A percentile compares a stretch with the other conserved stretches of the same genome.
phyloP scores from a whole-genome alignment of 1,284 basidiomycete genomes.

The Pseudozyma flocculosa region DNA sequence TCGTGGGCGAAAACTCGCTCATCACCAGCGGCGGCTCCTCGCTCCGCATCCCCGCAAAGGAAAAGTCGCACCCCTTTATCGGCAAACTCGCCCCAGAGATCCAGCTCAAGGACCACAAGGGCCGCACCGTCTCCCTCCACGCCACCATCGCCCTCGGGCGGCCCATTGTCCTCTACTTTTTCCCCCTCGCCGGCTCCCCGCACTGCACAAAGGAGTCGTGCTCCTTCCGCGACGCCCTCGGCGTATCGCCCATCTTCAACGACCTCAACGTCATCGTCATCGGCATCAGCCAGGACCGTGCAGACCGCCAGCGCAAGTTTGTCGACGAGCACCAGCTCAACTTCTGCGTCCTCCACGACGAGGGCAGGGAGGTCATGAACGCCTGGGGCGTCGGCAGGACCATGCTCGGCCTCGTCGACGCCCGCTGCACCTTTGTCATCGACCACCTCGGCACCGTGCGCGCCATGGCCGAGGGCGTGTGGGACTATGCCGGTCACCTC shows the following conservation, averaged over 20 bases:
- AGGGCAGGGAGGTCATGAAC: slow-evolving; percentile 31
- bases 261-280: slow-evolving; percentile 50
- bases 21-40: slow-evolving; percentile 27
- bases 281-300: slow-evolving; percentile 45
- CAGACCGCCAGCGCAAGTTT: slow-evolving; percentile 20
- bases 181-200: slow-evolving; percentile 49
- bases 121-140: slow-evolving; percentile 37
- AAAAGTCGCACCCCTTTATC: slow-evolving; percentile 30
- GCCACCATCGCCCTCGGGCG: slow-evolving; percentile 42
- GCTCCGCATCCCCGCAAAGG: slow-evolving; percentile 35
- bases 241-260: slow-evolving; percentile 40
- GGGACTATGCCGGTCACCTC: slow-evolving; percentile 40
- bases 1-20: slow-evolving; percentile 30
- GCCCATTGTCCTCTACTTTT: slow-evolving; percentile 49
- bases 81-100: slow-evolving; percentile 45
- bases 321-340: slow-evolving; percentile 43
- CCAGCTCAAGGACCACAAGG: slow-evolving; percentile 37
- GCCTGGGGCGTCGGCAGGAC: slow-evolving; percentile 33
- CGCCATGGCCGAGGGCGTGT: slow-evolving; percentile 42
- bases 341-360: slow-evolving; percentile 41
- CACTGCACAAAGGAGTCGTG: slow-evolving; percentile 47
- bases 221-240: slow-evolving; percentile 44
- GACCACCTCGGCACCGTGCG: slow-evolving; percentile 46
- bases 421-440: slow-evolving; percentile 44
- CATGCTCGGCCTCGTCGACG: slow-evolving; percentile 39